A percentile compares a stretch with the other conserved stretches of the same genome.
Evolutionary conservation across 2,329 filamentous ascomycete genomes (phyloP).

Genomic region (Diaporthe australafricana): DNA sequence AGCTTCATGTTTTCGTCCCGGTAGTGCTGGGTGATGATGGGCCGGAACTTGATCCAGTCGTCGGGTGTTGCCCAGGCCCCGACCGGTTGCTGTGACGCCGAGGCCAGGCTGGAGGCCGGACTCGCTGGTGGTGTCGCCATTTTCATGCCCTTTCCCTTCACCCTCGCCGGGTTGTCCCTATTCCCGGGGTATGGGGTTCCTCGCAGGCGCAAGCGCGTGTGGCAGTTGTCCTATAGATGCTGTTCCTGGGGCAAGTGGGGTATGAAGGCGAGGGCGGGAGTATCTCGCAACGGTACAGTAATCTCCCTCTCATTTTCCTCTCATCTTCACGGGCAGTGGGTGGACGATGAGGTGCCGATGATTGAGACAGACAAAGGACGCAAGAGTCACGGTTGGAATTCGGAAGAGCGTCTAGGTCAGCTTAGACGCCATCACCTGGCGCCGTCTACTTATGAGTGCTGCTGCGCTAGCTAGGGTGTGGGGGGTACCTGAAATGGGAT

Average conservation of each 20-base stretch:
- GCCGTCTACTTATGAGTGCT: not conserved
- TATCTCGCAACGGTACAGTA: not conserved
- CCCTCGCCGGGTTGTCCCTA: not conserved
- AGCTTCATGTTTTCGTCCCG: slow-evolving; percentile 33
- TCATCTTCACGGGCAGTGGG: not conserved
- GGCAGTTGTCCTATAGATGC: not conserved
- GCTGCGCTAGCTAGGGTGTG: slow-evolving; percentile 2
- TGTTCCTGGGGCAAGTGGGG: not conserved
- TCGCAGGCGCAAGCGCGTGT: not conserved
- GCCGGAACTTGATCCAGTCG: slow-evolving; percentile 28
- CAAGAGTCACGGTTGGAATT: slow-evolving; percentile 6
- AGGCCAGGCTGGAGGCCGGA: not conserved
- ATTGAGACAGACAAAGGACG: not conserved
- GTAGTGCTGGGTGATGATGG: slow-evolving; percentile 29
- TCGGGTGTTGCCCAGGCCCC: slow-evolving; percentile 21
- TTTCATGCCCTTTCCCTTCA: too few relatives aligned
- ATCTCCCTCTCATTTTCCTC: not conserved
- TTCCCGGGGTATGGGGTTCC: not conserved
- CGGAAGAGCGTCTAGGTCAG: not conserved
- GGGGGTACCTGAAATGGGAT: not conserved
- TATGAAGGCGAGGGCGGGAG: not conserved
- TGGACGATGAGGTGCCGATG: not conserved
- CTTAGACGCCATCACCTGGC: slow-evolving; percentile 16
- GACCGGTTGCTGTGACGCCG: not conserved
- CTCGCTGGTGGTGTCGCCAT: slow-evolving; percentile 12